These are phyloP conservation scores for Amanita fuliginea DNA, from an alignment of 768 basidiomycete genomes.

Conservation along the genomic window DNA sequence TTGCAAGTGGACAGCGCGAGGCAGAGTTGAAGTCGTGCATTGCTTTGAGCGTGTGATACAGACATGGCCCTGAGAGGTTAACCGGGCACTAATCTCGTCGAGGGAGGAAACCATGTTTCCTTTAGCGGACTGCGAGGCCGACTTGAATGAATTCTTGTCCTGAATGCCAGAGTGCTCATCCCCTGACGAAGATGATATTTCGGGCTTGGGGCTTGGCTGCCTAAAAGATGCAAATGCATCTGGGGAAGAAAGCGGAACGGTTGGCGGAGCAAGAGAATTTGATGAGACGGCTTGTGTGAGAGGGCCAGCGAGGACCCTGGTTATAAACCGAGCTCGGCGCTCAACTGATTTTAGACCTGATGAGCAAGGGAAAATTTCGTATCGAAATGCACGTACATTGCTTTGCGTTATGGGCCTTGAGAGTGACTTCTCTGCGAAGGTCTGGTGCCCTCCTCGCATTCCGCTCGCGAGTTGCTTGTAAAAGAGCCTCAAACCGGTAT, in stretches of 20 bases:
- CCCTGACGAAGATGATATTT: conserved; percentile 39
- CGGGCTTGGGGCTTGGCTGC: conserved; percentile 5
- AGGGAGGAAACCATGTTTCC: background rate
- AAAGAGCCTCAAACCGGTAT: conserved; percentile 52
- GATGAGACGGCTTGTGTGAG: conserved; percentile 21
- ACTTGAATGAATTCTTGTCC: background rate
- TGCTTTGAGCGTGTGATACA: background rate
- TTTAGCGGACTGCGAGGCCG: background rate
- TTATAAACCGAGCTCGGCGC: conserved; percentile 65
- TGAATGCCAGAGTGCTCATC: too few relatives aligned
- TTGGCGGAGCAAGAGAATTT: conserved; percentile 59
- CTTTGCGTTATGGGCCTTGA: conserved; percentile 63
- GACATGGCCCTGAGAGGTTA: conserved; percentile 2
- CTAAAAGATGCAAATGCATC: conserved; percentile 15
- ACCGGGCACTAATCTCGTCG: conserved; percentile 1
- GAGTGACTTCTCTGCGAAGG: conserved; percentile 64
- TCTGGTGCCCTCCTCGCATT: conserved; percentile 38
- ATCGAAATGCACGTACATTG: conserved; percentile 36
- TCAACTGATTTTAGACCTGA: conserved; percentile 32
- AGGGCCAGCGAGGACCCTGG: conserved; percentile 59
- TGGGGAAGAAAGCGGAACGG: conserved; percentile 53
- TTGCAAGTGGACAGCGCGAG: background rate
- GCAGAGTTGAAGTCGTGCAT: background rate
- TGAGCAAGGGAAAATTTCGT: background rate
- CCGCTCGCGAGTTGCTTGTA: conserved; percentile 50